Percentiles rank a stretch among this genome's conserved stretches.
These are phyloP conservation scores for Dendrocalamus sinicus DNA, from an alignment of 176 grass and related monocot species.

Conservation along the genomic window DNA sequence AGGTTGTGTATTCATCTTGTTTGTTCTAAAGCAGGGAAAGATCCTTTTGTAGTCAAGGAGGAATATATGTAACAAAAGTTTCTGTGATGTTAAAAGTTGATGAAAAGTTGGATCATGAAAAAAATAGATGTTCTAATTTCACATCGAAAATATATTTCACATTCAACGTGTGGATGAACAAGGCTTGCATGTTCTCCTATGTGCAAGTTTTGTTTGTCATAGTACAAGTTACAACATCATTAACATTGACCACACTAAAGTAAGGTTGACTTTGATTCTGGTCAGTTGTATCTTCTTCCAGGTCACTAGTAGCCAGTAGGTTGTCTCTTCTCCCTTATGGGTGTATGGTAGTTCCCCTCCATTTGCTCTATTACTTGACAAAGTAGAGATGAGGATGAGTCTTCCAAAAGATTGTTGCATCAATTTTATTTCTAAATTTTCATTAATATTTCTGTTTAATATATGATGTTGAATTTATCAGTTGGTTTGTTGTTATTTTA, in stretches of 20 bases:
- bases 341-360: neutral
- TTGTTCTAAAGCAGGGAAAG: neutral
- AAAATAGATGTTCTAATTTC: neutral
- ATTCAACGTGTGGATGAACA: neutral
- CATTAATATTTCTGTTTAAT: no score
- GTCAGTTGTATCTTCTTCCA: neutral
- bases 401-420: no score
- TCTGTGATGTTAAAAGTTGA: neutral
- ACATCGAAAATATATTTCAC: neutral
- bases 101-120: neutral
- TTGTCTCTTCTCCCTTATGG: neutral
- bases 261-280: neutral
- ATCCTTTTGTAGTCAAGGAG: neutral
- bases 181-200: neutral
- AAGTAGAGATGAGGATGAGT: no score
- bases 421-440: no score
- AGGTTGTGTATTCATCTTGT: conserved; percentile 72
- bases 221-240: neutral
- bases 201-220: neutral
- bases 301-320: neutral
- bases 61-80: neutral
- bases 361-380: no score
- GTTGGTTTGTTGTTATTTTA: no score
- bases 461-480: no score
- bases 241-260: neutral